Evolutionary conservation across 2,329 filamentous ascomycete species (phyloP).

Genomic region (Colletotrichum sp.): DNA sequence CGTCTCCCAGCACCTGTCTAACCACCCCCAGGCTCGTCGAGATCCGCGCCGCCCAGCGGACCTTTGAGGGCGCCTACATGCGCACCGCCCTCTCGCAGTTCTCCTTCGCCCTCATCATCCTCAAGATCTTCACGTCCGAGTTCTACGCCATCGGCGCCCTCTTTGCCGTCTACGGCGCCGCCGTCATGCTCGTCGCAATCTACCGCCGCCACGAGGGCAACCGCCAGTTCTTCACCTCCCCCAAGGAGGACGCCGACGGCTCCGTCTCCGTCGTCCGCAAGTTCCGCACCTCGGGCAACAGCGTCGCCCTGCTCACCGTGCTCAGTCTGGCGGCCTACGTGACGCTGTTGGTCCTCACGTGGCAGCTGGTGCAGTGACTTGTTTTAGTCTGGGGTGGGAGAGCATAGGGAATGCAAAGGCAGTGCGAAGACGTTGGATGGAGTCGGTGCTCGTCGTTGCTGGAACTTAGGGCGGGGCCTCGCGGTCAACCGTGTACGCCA

Average conservation of each 20-base stretch:
- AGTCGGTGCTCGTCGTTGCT: neutral
- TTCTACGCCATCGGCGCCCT: conserved; percentile 98
- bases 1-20: neutral
- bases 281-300: conserved; percentile 70
- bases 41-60: conserved; percentile 91
- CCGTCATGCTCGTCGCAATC: conserved; percentile 80
- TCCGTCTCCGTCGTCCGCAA: conserved; percentile 48
- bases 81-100: conserved; percentile 94
- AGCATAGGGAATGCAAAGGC: neutral
- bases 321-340: conserved; percentile 65
- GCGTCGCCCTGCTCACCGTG: conserved; percentile 60
- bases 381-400: neutral
- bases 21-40: conserved; percentile 73
- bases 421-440: neutral
- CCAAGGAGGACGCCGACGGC: conserved; percentile 32
- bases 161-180: conserved; percentile 89
- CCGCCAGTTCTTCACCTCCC: conserved; percentile 82
- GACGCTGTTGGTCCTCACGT: conserved; percentile 61
- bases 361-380: conserved; percentile 40
- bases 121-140: conserved; percentile 95
- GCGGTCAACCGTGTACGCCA: no score
- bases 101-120: conserved; percentile 90
- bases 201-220: conserved; percentile 93
- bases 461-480: no score
- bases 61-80: conserved; percentile 96